These are phyloP conservation scores for Saturnispora serradocipensis DNA, from an alignment of 805 yeast species.

Conservation along the genomic window DNA sequence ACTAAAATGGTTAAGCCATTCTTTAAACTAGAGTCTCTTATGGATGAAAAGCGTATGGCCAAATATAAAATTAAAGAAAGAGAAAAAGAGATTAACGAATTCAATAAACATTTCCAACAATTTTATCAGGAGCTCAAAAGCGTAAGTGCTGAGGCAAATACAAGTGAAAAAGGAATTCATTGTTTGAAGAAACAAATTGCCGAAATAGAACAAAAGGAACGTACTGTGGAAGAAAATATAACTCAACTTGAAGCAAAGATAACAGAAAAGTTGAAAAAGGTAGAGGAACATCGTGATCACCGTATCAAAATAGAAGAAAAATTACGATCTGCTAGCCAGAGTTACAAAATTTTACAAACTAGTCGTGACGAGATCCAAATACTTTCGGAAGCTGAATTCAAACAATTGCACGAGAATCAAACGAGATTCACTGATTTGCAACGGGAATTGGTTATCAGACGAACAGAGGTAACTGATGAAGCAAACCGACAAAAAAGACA, in stretches of 20 bases:
- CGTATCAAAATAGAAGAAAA: background rate
- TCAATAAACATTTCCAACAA: slow-evolving; percentile 18
- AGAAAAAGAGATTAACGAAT: slow-evolving; percentile 19
- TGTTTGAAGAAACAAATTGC: slow-evolving; percentile 11
- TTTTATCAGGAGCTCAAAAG: slow-evolving; percentile 15
- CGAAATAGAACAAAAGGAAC: background rate
- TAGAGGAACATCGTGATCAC: background rate
- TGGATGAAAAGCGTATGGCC: slow-evolving; percentile 26
- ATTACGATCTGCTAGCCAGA: background rate
- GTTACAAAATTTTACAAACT: background rate
- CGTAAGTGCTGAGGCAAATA: slow-evolving; percentile 12
- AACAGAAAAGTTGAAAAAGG: background rate
- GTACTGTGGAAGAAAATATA: background rate
- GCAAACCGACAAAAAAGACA: background rate
- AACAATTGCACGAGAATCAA: background rate
- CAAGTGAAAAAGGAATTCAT: slow-evolving; percentile 11
- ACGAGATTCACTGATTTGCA: background rate
- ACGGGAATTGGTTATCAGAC: background rate
- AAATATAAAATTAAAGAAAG: slow-evolving; percentile 18
- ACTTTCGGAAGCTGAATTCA: background rate
- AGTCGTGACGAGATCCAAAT: background rate
- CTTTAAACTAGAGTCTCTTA: slow-evolving; percentile 28
- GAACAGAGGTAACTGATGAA: background rate
- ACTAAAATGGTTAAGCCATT: slow-evolving; percentile 31
- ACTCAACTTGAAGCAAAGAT: background rate